Conservation (phyloP, 805 yeast genomes). For the Candida berthetii region DNA sequence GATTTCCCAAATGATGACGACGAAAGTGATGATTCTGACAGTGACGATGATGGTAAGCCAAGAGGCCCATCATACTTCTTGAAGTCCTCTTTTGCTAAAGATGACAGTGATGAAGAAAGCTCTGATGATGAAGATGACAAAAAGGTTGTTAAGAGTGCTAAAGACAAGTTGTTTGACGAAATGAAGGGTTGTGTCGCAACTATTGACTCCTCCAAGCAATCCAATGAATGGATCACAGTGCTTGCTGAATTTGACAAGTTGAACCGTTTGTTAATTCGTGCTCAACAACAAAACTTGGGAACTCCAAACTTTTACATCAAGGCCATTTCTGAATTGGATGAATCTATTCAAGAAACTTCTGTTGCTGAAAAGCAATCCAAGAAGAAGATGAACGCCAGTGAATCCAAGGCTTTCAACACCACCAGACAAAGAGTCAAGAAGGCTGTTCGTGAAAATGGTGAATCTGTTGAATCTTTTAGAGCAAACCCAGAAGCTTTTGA, state of each 20-base stretch:
- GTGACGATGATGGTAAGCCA: slow-evolving; percentile 35
- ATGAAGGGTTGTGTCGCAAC: slow-evolving; percentile 59
- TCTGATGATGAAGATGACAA: slow-evolving; percentile 64
- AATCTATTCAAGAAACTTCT: slow-evolving; percentile 46
- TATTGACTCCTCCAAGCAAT: slow-evolving; percentile 62
- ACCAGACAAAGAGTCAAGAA: slow-evolving; percentile 85
- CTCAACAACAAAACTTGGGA: slow-evolving; percentile 68
- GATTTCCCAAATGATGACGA: slow-evolving; percentile 29
- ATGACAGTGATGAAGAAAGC: slow-evolving; percentile 35
- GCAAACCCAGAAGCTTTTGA: slow-evolving; percentile 73
- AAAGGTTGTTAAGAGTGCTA: slow-evolving; percentile 87
- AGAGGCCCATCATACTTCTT: slow-evolving; percentile 39
- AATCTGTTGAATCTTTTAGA: slow-evolving; percentile 52
- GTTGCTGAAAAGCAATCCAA: slow-evolving; percentile 40
- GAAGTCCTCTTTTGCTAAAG: slow-evolving; percentile 31
- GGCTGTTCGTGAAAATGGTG: slow-evolving; percentile 62
- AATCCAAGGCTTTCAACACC: slow-evolving; percentile 82
- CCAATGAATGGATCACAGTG: slow-evolving; percentile 75
- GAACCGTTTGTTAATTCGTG: slow-evolving; percentile 57
- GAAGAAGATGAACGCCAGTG: slow-evolving; percentile 75
- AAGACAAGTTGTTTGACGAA: slow-evolving; percentile 88
- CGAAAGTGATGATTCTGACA: slow-evolving; percentile 34
- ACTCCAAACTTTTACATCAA: slow-evolving; percentile 70
- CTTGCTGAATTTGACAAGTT: slow-evolving; percentile 75
- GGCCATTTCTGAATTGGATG: slow-evolving; percentile 67